phyloP scores from a whole-genome alignment of 2,329 filamentous ascomycete genomes.

The Rutstroemia sp. region DNA sequence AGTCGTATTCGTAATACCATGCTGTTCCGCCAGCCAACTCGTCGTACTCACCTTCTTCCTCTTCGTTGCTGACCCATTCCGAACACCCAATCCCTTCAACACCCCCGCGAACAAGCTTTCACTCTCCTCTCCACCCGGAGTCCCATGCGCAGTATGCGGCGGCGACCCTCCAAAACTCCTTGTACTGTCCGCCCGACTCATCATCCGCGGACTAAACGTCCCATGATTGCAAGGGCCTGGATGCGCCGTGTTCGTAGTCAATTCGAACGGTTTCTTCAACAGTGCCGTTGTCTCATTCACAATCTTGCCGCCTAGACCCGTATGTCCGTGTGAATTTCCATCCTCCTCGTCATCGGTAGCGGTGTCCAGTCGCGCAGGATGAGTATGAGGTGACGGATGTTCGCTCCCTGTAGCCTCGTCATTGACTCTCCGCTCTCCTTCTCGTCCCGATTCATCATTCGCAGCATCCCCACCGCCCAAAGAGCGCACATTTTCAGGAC shows the following conservation, averaged over 20 bases:
- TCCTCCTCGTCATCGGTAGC: slow-evolving; percentile 13
- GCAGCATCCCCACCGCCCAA: slow-evolving; percentile 1
- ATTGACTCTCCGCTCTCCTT: not conserved
- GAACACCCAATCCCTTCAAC: slow-evolving; percentile 19
- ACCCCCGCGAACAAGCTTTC: slow-evolving; percentile 20
- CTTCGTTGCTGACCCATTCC: slow-evolving; percentile 17
- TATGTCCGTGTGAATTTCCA: slow-evolving; percentile 4
- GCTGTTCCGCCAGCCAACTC: slow-evolving; percentile 59
- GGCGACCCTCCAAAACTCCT: slow-evolving; percentile 20
- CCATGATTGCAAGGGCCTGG: slow-evolving; percentile 57
- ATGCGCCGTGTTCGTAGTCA: slow-evolving; percentile 19
- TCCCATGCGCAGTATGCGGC: slow-evolving; percentile 8
- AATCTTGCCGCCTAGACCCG: slow-evolving; percentile 9
- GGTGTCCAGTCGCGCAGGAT: slow-evolving; percentile 15
- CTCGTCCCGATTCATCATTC: slow-evolving; percentile 15
- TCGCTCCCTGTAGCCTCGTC: not conserved
- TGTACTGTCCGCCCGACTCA: slow-evolving; percentile 25
- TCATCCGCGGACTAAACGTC: slow-evolving; percentile 64
- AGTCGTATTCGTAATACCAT: slow-evolving; percentile 66
- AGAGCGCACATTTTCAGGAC: slow-evolving; percentile 16
- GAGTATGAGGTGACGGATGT: slow-evolving; percentile 16
- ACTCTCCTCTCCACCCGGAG: slow-evolving; percentile 12
- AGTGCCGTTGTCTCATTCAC: slow-evolving; percentile 46
- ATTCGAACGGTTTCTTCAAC: slow-evolving; percentile 34
- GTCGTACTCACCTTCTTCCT: slow-evolving; percentile 65